Percentiles rank a stretch among this genome's conserved stretches.
Conservation (phyloP, 139 green algal genomes). For the Astrephomene gubernaculifera region DNA sequence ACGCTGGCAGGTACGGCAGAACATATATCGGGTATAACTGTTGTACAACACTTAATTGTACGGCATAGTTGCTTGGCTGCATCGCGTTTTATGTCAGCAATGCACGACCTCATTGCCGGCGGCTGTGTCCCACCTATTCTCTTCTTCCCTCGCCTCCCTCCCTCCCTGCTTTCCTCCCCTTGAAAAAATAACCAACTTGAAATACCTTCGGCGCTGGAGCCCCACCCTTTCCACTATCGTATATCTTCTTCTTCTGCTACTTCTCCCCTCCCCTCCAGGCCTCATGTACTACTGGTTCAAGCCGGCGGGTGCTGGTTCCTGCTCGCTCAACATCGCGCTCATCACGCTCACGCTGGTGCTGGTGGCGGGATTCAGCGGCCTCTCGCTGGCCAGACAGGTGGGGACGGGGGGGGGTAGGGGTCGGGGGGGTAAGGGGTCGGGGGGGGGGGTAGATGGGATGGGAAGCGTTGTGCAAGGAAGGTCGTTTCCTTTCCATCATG, state of each 20-base stretch:
- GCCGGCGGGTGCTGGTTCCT: slow-evolving; percentile 75
- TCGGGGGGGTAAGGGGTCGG: background rate
- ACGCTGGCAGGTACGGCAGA: slow-evolving; percentile 59
- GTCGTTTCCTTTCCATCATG: too few relatives aligned
- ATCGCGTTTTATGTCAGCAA: too few relatives aligned
- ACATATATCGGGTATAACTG: background rate
- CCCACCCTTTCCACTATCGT: too few relatives aligned
- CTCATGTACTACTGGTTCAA: slow-evolving; percentile 93
- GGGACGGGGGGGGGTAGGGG: too few relatives aligned
- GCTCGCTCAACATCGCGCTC: slow-evolving; percentile 91
- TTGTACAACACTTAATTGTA: background rate
- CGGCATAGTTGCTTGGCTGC: too few relatives aligned
- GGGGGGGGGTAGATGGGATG: background rate
- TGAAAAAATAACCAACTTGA: too few relatives aligned
- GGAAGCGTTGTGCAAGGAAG: too few relatives aligned
- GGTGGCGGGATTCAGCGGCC: slow-evolving; percentile 67
- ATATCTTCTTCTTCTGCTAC: background rate
- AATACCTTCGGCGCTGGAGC: too few relatives aligned
- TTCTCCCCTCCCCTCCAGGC: slow-evolving; percentile 43
- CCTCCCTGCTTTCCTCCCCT: too few relatives aligned
- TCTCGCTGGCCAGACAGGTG: slow-evolving; percentile 82
- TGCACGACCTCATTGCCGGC: too few relatives aligned
- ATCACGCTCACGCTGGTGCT: slow-evolving; percentile 86
- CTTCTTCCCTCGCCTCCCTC: too few relatives aligned
- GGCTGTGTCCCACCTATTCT: too few relatives aligned